Evolutionary conservation across 2,329 filamentous ascomycete species (phyloP).

Genomic region (Penicillium vulpinum): DNA sequence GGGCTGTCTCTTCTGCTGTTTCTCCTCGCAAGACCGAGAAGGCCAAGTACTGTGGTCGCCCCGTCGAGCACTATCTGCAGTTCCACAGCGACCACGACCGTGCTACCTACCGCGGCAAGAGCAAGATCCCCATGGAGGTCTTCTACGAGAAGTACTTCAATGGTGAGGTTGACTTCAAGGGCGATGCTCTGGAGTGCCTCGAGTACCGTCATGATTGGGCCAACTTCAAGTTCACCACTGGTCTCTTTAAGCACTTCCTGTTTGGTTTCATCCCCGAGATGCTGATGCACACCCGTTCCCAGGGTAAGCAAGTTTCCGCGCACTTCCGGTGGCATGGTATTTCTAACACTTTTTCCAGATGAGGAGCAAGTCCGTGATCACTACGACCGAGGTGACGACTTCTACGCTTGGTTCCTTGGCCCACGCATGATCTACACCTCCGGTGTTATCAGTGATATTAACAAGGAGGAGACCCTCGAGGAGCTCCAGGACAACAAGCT

Average conservation of each 20-base stretch:
- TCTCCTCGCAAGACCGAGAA: slow-evolving; percentile 93
- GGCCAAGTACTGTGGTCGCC: slow-evolving; percentile 78
- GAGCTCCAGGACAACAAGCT: slow-evolving; percentile 98
- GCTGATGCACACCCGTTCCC: slow-evolving; percentile 86
- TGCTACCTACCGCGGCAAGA: slow-evolving; percentile 50
- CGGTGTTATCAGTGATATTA: slow-evolving; percentile 85
- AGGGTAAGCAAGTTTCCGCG: slow-evolving; percentile 59
- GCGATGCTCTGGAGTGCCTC: slow-evolving; percentile 81
- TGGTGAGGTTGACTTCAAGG: slow-evolving; percentile 92
- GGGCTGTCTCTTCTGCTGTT: slow-evolving; percentile 75
- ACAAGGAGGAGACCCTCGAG: slow-evolving; percentile 86
- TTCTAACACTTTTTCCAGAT: slow-evolving; percentile 53
- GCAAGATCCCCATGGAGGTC: slow-evolving; percentile 64
- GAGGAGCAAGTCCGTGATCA: slow-evolving; percentile 97
- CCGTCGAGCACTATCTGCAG: slow-evolving; percentile 78
- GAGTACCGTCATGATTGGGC: slow-evolving; percentile 98
- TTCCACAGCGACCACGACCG: slow-evolving; percentile 50
- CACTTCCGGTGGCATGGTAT: background rate
- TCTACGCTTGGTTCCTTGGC: slow-evolving; percentile 97
- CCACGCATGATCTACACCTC: slow-evolving; percentile 99
- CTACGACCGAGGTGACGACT: slow-evolving; percentile 97
- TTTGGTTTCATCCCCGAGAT: slow-evolving; percentile 85
- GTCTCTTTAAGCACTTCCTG: slow-evolving; percentile 84
- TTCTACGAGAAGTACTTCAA: slow-evolving; percentile 99
- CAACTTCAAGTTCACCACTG: slow-evolving; percentile 84